Percentiles rank a stretch among this genome's conserved stretches.
Evolutionary conservation across 306 rosid genomes (phyloP).

Genomic region (Quercus alba): DNA sequence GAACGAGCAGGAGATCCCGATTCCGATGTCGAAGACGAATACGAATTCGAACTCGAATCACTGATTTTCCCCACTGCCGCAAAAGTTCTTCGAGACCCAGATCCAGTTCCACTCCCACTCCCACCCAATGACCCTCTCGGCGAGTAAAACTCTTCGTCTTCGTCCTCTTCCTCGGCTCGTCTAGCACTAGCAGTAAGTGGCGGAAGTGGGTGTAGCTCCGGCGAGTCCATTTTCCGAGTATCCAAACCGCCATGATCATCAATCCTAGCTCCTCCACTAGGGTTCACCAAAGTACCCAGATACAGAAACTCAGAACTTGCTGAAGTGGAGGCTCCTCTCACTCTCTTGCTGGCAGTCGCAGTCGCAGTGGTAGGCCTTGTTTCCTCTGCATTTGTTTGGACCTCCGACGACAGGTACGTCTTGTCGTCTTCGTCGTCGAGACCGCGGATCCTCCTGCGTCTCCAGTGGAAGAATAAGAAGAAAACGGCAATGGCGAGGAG

Average conservation of each 20-base stretch:
- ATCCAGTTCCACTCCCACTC: constrained; percentile 36
- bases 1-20: constrained; percentile 48
- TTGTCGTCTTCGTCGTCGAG: constrained; percentile 55
- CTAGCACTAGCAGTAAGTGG: constrained; percentile 33
- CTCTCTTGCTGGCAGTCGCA: constrained; percentile 32
- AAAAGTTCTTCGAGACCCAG: constrained; percentile 35
- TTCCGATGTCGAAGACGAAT: constrained; percentile 28
- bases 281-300: constrained; percentile 75
- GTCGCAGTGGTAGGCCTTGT: background rate
- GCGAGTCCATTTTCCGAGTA: constrained; percentile 48
- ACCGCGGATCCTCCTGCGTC: constrained; percentile 30
- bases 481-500: constrained; percentile 35
- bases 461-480: constrained; percentile 46
- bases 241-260: constrained; percentile 5
- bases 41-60: constrained; percentile 31
- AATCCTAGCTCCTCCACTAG: constrained; percentile 38
- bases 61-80: constrained; percentile 23
- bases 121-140: constrained; percentile 48
- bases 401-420: constrained; percentile 66
- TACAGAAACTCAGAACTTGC: constrained; percentile 87
- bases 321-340: constrained; percentile 26
- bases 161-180: constrained; percentile 30
- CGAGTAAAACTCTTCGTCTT: constrained; percentile 55
- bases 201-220: constrained; percentile 60
- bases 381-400: constrained; percentile 29